Conservation (phyloP, 345 rosid species). For the Murraya paniculata region DNA sequence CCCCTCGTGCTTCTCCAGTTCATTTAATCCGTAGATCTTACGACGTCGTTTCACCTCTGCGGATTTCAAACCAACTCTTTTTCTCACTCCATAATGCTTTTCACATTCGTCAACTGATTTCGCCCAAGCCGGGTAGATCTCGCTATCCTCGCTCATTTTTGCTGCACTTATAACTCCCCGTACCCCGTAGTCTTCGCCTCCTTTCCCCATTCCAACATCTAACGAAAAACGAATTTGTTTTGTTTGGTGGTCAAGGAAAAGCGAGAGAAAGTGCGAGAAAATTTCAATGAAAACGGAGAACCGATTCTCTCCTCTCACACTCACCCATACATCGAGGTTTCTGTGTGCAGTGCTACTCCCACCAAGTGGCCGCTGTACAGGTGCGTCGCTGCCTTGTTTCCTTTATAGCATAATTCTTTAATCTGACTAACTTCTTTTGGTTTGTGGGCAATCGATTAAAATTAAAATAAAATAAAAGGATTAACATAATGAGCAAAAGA, state of each 20-base stretch:
- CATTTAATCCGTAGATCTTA: slow-evolving; percentile 49
- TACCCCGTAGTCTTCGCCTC: slow-evolving; percentile 39
- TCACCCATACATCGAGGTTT: background rate
- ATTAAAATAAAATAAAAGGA: too few species aligned
- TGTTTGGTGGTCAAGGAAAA: background rate
- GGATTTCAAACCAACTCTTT: slow-evolving; percentile 34
- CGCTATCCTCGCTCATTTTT: slow-evolving; percentile 6
- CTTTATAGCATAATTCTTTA: background rate
- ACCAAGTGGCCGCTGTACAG: background rate
- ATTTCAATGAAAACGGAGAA: background rate
- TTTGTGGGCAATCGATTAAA: background rate
- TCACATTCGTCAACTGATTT: slow-evolving; percentile 50
- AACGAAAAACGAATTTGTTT: background rate
- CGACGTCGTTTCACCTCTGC: slow-evolving; percentile 40
- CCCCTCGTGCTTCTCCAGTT: slow-evolving; percentile 60
- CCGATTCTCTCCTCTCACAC: background rate
- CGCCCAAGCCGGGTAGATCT: slow-evolving; percentile 54
- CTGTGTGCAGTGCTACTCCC: background rate
- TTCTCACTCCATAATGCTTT: slow-evolving; percentile 33
- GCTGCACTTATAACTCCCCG: slow-evolving; percentile 9
- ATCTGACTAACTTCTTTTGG: background rate
- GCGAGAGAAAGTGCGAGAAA: background rate
- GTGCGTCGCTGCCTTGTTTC: background rate
- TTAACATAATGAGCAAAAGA: slow-evolving; percentile 1
- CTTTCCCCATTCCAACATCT: slow-evolving; percentile 45